A percentile compares a stretch with the other conserved stretches of the same genome.
phyloP scores from a whole-genome alignment of 75 land plant species.

The Cupressus sempervirens region DNA sequence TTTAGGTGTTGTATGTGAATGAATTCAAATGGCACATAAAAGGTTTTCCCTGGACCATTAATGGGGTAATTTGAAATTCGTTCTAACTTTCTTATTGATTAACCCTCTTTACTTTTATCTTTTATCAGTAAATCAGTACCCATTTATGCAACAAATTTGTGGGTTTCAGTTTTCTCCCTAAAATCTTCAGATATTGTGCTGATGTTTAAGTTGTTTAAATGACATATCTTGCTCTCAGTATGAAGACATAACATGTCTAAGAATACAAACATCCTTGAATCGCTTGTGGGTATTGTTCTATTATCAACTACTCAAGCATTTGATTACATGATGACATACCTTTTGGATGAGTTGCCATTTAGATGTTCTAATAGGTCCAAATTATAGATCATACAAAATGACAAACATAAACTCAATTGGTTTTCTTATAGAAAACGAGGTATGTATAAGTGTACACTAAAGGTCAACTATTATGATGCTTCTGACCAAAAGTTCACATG shows the following conservation, averaged over 20 bases:
- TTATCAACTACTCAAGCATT: not conserved
- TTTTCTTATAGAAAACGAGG: not conserved
- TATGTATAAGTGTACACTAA: too few species aligned
- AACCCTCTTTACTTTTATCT: not conserved
- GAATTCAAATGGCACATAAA: not conserved
- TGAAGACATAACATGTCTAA: not conserved
- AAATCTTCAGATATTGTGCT: not conserved
- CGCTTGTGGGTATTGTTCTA: not conserved
- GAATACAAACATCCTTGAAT: not conserved
- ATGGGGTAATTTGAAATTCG: not conserved
- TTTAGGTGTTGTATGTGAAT: not conserved
- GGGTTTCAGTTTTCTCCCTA: not conserved
- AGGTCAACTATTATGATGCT: not conserved
- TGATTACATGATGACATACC: not conserved
- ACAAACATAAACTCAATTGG: not conserved
- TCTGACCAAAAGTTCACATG: not conserved
- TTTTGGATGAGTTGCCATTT: not conserved
- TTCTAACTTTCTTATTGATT: not conserved
- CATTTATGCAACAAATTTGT: not conserved
- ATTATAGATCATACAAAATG: not conserved
- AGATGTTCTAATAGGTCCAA: not conserved
- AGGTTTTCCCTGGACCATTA: not conserved
- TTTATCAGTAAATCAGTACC: not conserved
- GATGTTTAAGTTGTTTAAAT: not conserved
- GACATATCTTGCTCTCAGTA: not conserved